Evolutionary conservation across 2,329 filamentous ascomycete genomes (phyloP).

Genomic region (Pseudovirgaria hyperparasitica): DNA sequence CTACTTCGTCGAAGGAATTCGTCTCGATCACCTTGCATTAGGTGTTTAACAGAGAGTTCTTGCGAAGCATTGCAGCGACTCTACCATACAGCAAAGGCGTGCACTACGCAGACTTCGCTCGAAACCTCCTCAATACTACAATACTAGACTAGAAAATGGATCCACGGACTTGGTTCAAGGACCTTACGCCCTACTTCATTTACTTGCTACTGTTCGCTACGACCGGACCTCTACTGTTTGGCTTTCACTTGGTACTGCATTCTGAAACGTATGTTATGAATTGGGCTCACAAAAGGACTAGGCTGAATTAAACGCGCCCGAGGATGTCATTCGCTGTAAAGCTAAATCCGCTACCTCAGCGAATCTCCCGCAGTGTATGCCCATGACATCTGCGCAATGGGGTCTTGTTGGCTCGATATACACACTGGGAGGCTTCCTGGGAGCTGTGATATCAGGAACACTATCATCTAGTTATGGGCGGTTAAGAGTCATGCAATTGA

Average conservation of each 20-base stretch:
- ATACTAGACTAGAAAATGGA: too few species aligned
- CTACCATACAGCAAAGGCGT: too few species aligned
- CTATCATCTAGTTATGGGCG: slow-evolving; percentile 68
- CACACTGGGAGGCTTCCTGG: slow-evolving; percentile 75
- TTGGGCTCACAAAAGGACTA: slow-evolving; percentile 25
- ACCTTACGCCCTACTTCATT: slow-evolving; percentile 63
- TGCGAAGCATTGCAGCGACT: too few species aligned
- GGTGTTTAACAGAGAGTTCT: too few species aligned
- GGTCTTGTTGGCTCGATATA: slow-evolving; percentile 83
- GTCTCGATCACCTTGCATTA: too few species aligned
- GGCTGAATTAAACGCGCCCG: slow-evolving; percentile 91
- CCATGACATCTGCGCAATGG: slow-evolving; percentile 71
- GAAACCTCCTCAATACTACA: too few species aligned
- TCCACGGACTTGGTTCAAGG: slow-evolving; percentile 26
- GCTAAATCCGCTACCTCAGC: slow-evolving; percentile 35
- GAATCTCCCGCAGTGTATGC: slow-evolving; percentile 63
- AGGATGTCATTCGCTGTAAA: slow-evolving; percentile 84
- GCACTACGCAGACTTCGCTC: too few species aligned
- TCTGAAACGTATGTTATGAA: slow-evolving; percentile 1
- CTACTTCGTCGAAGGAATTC: too few species aligned
- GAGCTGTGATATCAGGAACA: slow-evolving; percentile 68
- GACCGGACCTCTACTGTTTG: slow-evolving; percentile 83
- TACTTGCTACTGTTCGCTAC: slow-evolving; percentile 65
- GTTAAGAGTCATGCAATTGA: slow-evolving; percentile 62
- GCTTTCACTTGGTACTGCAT: slow-evolving; percentile 66